phyloP scores from a whole-genome alignment of 352 stramenopile species.

The Blastocystis sp. region DNA sequence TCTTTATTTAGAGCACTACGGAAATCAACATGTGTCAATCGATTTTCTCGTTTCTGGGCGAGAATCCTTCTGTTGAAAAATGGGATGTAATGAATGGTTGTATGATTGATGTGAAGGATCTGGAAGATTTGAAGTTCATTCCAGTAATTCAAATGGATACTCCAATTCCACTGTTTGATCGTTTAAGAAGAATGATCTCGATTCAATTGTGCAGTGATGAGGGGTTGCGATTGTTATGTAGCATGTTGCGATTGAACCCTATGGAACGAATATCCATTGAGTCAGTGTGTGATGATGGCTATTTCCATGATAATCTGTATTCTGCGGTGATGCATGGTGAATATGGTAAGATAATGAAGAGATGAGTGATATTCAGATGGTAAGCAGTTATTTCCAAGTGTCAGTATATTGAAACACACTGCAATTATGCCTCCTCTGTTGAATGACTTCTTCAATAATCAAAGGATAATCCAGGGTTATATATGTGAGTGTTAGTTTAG shows the following conservation, averaged over 20 bases:
- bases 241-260: neutral
- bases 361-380: neutral
- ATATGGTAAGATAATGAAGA: neutral
- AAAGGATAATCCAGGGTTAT: neutral
- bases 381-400: neutral
- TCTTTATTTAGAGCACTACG: neutral
- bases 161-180: neutral
- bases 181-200: constrained; percentile 12
- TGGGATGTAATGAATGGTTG: neutral
- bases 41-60: constrained; percentile 43
- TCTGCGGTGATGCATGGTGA: constrained; percentile 1
- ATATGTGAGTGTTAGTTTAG: neutral
- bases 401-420: neutral
- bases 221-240: neutral
- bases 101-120: neutral
- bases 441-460: constrained; percentile 5
- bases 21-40: constrained; percentile 48
- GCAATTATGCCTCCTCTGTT: neutral
- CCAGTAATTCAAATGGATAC: neutral
- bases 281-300: neutral
- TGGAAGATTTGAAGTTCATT: neutral
- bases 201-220: neutral
- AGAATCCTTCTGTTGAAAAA: neutral
- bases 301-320: constrained; percentile 28
- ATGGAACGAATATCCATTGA: constrained; percentile 1